Conservation (phyloP, 352 stramenopile genomes). For the Thraustochytrium sp. region DNA sequence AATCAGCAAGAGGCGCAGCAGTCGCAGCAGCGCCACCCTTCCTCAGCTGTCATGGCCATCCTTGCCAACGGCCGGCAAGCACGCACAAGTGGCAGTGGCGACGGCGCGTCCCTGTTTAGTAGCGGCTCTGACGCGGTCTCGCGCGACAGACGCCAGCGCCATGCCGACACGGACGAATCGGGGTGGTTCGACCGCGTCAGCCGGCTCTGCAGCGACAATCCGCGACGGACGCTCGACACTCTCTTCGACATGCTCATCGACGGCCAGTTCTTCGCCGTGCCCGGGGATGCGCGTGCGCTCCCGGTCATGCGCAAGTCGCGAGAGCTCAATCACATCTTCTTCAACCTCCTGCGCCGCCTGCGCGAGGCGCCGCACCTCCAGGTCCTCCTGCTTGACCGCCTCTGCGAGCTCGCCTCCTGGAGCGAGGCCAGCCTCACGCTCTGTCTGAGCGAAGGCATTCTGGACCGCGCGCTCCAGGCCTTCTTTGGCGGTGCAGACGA, state of each 20-base stretch:
- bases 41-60: too few species aligned
- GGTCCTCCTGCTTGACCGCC: background rate
- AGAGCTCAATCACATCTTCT: conserved; percentile 31
- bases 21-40: too few species aligned
- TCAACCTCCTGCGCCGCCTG: background rate
- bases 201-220: background rate
- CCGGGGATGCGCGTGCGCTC: background rate
- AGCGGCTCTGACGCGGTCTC: too few species aligned
- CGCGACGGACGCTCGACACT: background rate
- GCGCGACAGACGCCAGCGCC: background rate
- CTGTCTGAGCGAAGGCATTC: background rate
- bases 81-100: background rate
- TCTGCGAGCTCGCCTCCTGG: background rate
- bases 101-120: too few species aligned
- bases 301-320: background rate
- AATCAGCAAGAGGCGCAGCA: too few species aligned
- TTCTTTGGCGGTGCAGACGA: background rate
- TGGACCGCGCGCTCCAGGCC: background rate
- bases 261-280: background rate
- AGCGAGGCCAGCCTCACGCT: conserved; percentile 1
- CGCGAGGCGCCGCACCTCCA: background rate
- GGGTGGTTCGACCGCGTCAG: conserved; percentile 1
- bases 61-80: too few species aligned
- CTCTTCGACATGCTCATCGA: conserved; percentile 18
- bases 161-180: background rate